A percentile compares a stretch with the other conserved stretches of the same genome.
Conservation (phyloP, 1,284 basidiomycete species). For the Naganishia sp. region DNA sequence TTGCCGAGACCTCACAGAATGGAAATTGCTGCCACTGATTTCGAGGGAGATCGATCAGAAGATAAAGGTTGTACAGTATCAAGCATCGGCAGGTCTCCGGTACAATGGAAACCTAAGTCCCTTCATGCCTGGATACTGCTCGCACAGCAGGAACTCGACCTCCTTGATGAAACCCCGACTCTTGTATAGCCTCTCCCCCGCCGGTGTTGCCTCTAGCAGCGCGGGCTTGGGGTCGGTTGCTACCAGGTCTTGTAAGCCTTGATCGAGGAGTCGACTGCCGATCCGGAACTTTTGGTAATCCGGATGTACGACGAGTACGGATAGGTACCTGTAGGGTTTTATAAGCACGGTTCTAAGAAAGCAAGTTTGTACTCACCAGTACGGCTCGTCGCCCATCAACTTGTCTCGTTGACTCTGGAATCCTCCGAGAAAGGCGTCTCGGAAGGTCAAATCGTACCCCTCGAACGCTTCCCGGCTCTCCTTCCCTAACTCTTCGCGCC, state of each 20-base stretch:
- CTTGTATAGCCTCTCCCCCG: constrained; percentile 21
- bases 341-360: background rate
- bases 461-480: constrained; percentile 14
- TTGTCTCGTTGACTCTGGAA: constrained; percentile 18
- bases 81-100: constrained; percentile 14
- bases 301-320: constrained; percentile 25
- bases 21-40: constrained; percentile 4
- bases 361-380: constrained; percentile 15
- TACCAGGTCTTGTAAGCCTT: constrained; percentile 14
- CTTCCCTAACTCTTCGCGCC: constrained; percentile 6
- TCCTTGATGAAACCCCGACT: constrained; percentile 29
- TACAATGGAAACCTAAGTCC: constrained; percentile 17
- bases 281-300: constrained; percentile 18
- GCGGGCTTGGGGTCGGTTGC: background rate
- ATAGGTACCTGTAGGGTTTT: constrained; percentile 7
- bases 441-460: constrained; percentile 23
- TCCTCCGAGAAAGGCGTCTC: constrained; percentile 21
- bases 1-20: background rate
- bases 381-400: constrained; percentile 15
- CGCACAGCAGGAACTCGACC: constrained; percentile 12
- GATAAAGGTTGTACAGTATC: background rate
- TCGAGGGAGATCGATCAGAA: background rate
- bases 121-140: constrained; percentile 22
- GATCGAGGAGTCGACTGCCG: constrained; percentile 23
- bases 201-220: constrained; percentile 22